Evolutionary conservation across 352 stramenopile genomes (phyloP).

Genomic region (Phytophthora ramorum): DNA sequence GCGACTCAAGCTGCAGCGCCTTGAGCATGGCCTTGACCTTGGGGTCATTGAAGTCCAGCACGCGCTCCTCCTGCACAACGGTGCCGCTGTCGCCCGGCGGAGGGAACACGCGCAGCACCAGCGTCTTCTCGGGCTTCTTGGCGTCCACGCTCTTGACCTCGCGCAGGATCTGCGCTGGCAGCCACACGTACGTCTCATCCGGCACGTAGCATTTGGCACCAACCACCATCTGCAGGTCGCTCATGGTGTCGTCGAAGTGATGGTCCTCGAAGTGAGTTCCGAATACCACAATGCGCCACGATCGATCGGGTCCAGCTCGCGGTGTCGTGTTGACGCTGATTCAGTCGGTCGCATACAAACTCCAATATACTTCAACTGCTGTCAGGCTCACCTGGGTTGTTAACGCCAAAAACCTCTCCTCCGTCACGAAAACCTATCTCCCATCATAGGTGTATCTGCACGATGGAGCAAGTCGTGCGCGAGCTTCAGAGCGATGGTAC

Average conservation of each 20-base stretch:
- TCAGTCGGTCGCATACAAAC: slow-evolving; percentile 28
- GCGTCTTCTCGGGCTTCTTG: slow-evolving; percentile 64
- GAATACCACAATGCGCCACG: slow-evolving; percentile 8
- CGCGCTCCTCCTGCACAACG: slow-evolving; percentile 51
- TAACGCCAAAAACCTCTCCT: slow-evolving; percentile 12
- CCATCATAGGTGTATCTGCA: slow-evolving; percentile 37
- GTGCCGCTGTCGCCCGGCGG: slow-evolving; percentile 30
- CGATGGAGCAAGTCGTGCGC: slow-evolving; percentile 76
- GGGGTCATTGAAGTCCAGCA: slow-evolving; percentile 80
- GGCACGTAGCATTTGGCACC: slow-evolving; percentile 87
- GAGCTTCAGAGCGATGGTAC: slow-evolving; percentile 80
- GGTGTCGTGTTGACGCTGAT: slow-evolving; percentile 18
- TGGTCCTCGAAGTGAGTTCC: slow-evolving; percentile 9
- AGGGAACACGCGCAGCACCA: slow-evolving; percentile 60
- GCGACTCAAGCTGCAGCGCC: slow-evolving; percentile 73
- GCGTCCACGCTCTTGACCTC: slow-evolving; percentile 60
- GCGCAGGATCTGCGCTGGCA: slow-evolving; percentile 74
- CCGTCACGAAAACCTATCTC: slow-evolving; percentile 19
- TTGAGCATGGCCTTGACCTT: slow-evolving; percentile 73
- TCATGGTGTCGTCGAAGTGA: no score
- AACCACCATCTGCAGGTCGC: slow-evolving; percentile 40
- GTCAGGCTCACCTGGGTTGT: neutral
- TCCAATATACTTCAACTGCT: slow-evolving; percentile 35
- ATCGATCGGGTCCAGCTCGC: neutral
- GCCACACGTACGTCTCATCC: slow-evolving; percentile 79